Conservation (phyloP, 2,329 filamentous ascomycete genomes). For the Tolypocladium capitatum region DNA sequence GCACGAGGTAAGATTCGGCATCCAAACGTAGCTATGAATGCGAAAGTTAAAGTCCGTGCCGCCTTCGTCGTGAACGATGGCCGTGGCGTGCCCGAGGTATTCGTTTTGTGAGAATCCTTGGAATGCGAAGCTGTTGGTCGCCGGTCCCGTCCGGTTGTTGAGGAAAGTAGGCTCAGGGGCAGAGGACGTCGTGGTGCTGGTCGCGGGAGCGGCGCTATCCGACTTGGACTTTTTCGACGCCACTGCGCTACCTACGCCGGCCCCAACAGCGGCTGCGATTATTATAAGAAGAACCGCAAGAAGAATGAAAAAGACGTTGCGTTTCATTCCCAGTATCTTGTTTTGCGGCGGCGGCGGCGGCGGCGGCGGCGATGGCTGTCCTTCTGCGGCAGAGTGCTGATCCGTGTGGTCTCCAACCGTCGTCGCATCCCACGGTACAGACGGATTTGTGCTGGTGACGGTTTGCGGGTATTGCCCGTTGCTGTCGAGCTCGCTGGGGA, state of each 20-base stretch:
- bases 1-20: constrained; percentile 9
- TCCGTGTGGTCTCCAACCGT: neutral
- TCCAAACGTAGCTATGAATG: constrained; percentile 10
- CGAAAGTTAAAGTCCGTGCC: constrained; percentile 9
- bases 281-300: constrained; percentile 3
- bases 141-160: constrained; percentile 10
- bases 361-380: neutral
- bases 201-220: neutral
- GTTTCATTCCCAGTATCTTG: constrained; percentile 5
- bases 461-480: neutral
- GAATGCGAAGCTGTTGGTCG: constrained; percentile 12
- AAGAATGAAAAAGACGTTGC: constrained; percentile 7
- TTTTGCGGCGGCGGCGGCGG: neutral
- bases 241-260: constrained; percentile 7
- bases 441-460: neutral
- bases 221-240: constrained; percentile 3
- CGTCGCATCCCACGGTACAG: neutral
- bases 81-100: constrained; percentile 12
- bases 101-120: constrained; percentile 15
- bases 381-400: neutral
- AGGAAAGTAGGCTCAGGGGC: constrained; percentile 6
- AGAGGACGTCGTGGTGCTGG: neutral
- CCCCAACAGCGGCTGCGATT: constrained; percentile 7
- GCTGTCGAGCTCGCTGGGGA: neutral
- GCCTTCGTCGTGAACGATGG: constrained; percentile 11